phyloP scores from a whole-genome alignment of 352 stramenopile species.

The Pythium periplocum region DNA sequence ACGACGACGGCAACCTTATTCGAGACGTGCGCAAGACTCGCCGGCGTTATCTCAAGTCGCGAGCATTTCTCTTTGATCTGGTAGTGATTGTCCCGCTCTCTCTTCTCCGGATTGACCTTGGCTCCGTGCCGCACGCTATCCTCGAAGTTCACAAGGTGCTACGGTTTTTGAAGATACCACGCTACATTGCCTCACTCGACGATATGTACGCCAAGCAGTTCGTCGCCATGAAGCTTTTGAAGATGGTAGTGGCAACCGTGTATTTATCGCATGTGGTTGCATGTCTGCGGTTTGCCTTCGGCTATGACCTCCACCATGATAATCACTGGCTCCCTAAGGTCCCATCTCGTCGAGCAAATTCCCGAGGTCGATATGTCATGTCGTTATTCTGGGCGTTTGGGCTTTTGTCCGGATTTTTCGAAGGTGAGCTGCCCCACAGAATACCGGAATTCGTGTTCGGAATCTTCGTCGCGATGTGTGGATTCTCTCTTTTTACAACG shows the following conservation, averaged over 20 bases:
- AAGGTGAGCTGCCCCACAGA: slow-evolving; percentile 51
- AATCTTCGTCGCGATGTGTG: slow-evolving; percentile 50
- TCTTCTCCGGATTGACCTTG: slow-evolving; percentile 4
- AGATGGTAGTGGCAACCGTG: slow-evolving; percentile 38
- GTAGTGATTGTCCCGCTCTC: slow-evolving; percentile 44
- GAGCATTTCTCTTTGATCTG: slow-evolving; percentile 39
- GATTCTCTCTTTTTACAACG: slow-evolving; percentile 64
- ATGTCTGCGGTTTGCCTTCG: slow-evolving; percentile 54
- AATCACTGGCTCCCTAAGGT: slow-evolving; percentile 48
- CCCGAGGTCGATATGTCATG: slow-evolving; percentile 35
- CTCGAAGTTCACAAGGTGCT: slow-evolving; percentile 42
- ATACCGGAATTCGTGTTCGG: slow-evolving; percentile 60
- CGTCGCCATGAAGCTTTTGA: slow-evolving; percentile 27
- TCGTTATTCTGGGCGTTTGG: slow-evolving; percentile 68
- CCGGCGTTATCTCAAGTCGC: slow-evolving; percentile 43
- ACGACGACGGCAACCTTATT: slow-evolving; percentile 54
- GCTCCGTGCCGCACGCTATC: slow-evolving; percentile 8
- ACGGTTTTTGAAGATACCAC: slow-evolving; percentile 30
- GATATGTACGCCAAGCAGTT: slow-evolving; percentile 64
- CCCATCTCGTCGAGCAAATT: slow-evolving; percentile 19
- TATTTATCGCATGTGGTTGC: slow-evolving; percentile 53
- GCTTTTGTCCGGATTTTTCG: slow-evolving; percentile 58
- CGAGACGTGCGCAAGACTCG: slow-evolving; percentile 32
- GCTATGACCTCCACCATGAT: slow-evolving; percentile 34
- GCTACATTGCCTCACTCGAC: slow-evolving; percentile 48